Base-by-base conservation (phyloP, 768 basidiomycete genomes). In the Daedalea quercina region DNA sequence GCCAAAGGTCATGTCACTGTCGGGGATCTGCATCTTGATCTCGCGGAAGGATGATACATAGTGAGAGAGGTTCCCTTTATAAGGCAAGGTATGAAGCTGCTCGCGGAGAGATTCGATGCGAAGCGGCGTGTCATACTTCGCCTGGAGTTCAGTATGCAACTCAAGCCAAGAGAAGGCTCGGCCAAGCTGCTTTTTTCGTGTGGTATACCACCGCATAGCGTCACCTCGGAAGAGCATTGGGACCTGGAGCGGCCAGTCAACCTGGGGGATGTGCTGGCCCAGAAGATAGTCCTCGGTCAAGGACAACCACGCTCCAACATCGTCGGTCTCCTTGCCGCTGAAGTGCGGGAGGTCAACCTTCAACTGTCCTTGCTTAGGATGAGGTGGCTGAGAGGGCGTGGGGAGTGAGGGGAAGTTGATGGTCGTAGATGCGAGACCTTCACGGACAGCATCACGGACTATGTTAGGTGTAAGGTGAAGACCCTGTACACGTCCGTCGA, bases 141-240 rank as follows among this genome's bases (percentile, higher is more conserved):
- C 20, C 33, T 35, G 19, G 6, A 52, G 20, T 2, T 13, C 44
- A 15, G 7, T 44, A 22, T 33, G 44, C 15, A 52, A 34, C 51
- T 52, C 51, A 15, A 33, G n/a, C 51, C 51, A 52, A 9, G 7
- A 3, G 44, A 52, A 44, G 7, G 44, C 11, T n/a, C 44, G 44
- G 12, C 44, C 33, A n/a, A 52, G 44, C 43, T 34, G 24, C 44
- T 47, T 52, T 34, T 52, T 45, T 15, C 25, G 23, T 13, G 51
- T n/a, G 23, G 25, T 28, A 26, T 52, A 52, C 51, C 51, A 52
- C 15, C 28, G 41, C 15, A 44, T 25, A 2, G 42, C 51, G 17
- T 52, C 31, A 9, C 44, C 34, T 28, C 51, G 34, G 17, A 52
- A 52, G 7, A 52, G 51, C 51, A 52, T 52, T 8, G 51, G 51